Conservation (phyloP, 345 rosid genomes). For the Alliaria petiolata region DNA sequence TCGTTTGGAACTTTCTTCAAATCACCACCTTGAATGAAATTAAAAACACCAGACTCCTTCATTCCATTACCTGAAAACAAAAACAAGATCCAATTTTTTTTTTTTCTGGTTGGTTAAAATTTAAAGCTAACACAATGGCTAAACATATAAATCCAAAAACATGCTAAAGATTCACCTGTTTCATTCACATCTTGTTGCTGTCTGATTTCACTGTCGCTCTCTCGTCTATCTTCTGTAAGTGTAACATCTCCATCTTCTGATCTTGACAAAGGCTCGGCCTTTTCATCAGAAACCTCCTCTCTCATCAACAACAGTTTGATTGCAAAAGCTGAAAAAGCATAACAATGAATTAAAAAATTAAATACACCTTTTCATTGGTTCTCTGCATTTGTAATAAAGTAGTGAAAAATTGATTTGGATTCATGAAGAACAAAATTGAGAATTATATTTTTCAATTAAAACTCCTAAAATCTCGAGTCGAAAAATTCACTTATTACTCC, state of each 20-base stretch:
- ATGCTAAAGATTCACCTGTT: conserved; percentile 11
- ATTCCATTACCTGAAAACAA: conserved; percentile 23
- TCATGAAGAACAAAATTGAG: too few species aligned
- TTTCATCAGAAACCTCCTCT: conserved; percentile 14
- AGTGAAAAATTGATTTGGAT: not conserved
- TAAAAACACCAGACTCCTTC: conserved; percentile 18
- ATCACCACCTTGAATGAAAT: conserved; percentile 8
- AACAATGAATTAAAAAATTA: not conserved
- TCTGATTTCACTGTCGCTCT: not conserved
- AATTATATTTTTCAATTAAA: not conserved
- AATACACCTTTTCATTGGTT: not conserved
- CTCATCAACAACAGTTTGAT: conserved; percentile 12
- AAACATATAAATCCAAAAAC: not conserved
- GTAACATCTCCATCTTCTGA: not conserved
- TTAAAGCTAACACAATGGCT: too few species aligned
- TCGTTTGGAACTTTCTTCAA: conserved; percentile 18
- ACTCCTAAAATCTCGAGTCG: not conserved
- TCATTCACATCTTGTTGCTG: conserved; percentile 12
- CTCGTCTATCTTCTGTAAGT: not conserved
- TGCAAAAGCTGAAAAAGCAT: conserved; percentile 18
- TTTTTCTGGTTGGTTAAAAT: not conserved
- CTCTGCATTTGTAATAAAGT: not conserved
- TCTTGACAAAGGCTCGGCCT: not conserved
- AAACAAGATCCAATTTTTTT: not conserved
- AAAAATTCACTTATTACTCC: not conserved